phyloP scores from a whole-genome alignment of 257 asterid genomes.

The Datura wrightii region DNA sequence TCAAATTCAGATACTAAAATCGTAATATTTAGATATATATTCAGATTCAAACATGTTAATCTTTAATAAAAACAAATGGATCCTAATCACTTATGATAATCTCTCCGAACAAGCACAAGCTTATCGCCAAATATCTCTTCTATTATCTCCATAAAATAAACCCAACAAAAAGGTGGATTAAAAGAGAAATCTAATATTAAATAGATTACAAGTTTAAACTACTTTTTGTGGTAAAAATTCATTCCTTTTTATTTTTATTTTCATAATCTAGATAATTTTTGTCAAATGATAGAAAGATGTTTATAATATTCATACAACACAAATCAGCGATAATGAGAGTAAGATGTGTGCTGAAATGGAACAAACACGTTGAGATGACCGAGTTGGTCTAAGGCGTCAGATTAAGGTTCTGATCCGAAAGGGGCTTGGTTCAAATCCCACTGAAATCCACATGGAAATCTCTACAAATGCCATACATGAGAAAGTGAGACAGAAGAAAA shows the following conservation, averaged over 20 bases:
- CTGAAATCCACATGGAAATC: too few relatives aligned
- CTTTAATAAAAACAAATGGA: not conserved
- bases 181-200: not conserved
- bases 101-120: too few relatives aligned
- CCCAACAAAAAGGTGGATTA: not conserved
- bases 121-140: too few relatives aligned
- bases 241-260: not conserved
- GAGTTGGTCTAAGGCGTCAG: slow-evolving; percentile 99
- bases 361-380: slow-evolving; percentile 81
- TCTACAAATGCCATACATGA: too few relatives aligned
- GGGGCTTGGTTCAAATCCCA: slow-evolving; percentile 99
- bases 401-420: slow-evolving; percentile 99
- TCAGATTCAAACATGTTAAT: not conserved
- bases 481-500: too few relatives aligned
- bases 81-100: not conserved
- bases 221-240: not conserved
- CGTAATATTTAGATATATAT: too few relatives aligned
- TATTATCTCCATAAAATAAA: not conserved
- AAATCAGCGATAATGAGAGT: too few relatives aligned
- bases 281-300: not conserved
- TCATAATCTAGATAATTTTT: not conserved
- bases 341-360: too few relatives aligned
- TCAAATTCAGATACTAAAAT: not conserved
- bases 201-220: too few relatives aligned
- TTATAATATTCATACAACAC: not conserved